Conservation (phyloP, 1,284 basidiomycete genomes). For the Ganoderma lucidum region DNA sequence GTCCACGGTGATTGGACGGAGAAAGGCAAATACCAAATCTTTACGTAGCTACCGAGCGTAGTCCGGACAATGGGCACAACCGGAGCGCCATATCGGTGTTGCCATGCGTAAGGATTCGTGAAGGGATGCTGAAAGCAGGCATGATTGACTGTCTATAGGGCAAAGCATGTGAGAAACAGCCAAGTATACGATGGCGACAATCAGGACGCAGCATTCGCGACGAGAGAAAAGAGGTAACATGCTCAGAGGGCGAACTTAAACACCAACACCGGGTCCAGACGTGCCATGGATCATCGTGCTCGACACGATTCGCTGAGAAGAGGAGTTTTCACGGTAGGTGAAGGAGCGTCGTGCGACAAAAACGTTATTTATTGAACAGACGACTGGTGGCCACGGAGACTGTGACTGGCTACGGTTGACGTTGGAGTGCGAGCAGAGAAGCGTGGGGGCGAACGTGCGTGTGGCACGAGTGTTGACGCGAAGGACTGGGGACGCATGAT, state of each 20-base stretch:
- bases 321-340: constrained; percentile 24
- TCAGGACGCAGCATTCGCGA: constrained; percentile 1
- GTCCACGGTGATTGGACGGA: constrained; percentile 23
- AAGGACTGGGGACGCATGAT: constrained; percentile 11
- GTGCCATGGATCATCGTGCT: constrained; percentile 30
- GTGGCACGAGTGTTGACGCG: constrained; percentile 20
- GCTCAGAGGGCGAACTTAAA: neutral
- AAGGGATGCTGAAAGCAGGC: constrained; percentile 12
- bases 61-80: constrained; percentile 11
- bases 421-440: constrained; percentile 26
- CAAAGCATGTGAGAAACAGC: neutral
- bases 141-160: neutral
- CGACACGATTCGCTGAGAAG: constrained; percentile 31
- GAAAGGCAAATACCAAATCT: constrained; percentile 31
- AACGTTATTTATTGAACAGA: constrained; percentile 28
- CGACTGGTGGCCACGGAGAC: constrained; percentile 22
- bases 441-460: constrained; percentile 36
- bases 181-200: neutral
- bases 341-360: constrained; percentile 26
- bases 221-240: neutral
- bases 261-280: constrained; percentile 4
- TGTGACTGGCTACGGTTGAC: constrained; percentile 15
- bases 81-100: constrained; percentile 24
- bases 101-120: constrained; percentile 8
- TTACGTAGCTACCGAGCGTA: constrained; percentile 26